Base-by-base conservation (phyloP, 2,329 filamentous ascomycete genomes). In the Sporothrix protearum region DNA sequence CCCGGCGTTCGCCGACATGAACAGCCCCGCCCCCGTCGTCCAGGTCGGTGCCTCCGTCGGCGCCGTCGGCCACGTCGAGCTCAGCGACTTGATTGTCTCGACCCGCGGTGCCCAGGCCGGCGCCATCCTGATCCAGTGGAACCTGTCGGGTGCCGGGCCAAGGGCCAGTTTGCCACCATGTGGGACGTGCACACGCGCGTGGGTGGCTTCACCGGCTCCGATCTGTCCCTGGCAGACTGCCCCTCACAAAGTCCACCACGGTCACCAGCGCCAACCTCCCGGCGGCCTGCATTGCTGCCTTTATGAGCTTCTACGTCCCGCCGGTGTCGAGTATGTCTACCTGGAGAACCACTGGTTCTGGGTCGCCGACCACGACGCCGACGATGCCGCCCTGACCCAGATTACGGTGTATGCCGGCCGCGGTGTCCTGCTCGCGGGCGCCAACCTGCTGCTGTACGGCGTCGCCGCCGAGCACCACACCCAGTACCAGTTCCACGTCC, bases 121-220 rank as follows among this genome's bases (percentile, higher is more conserved):
- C 70, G 89, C 88, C 6, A 88, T 92, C 72, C 82, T 93, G 74
- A 85, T 93, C 77, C 85, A 93, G 77, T 93, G 90, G 90, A 93
- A 93, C 78, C 81, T 92, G 22, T 84, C 83, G 67, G 83, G 63
- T 30, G 83, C 83, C n/a, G 76, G 80, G n/a, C n/a, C 74, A 79
- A 71, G 70, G 84, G 85, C 74, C 89, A 59, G 8, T 51, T 66
- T 0, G 68, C 71, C 0, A 71, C 69, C 19, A 59, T 76, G 57
- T 76, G 75, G 75, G 75, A 94, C 77, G 86, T 88, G 12, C 91
- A 94, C 80, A 85, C 91, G 79, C 89, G 92, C 75, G 85, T 94
- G 72, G 91, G 91, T 75, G 92, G 92, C 19, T 87, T 86, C 36
- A 85, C 85, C 1, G 91, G 91, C 61, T 91, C 90, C n/a, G 81